These are phyloP conservation scores for Sinapis alba DNA, from an alignment of 441 rosid genomes.

Conservation along the genomic window DNA sequence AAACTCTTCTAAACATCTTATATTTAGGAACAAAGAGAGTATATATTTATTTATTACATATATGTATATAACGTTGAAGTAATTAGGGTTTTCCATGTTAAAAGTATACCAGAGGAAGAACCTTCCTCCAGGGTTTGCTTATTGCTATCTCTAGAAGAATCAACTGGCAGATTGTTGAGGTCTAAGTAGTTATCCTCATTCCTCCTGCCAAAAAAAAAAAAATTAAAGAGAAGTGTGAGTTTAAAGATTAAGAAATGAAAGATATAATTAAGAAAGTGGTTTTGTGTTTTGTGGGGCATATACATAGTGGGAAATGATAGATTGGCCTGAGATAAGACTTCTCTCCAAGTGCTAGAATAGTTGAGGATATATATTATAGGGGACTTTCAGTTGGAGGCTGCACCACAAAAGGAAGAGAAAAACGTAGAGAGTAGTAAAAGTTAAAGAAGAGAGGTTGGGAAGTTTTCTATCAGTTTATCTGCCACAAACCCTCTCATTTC, in stretches of 20 bases:
- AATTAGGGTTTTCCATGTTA: slow-evolving; percentile 25
- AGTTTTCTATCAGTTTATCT: slow-evolving; percentile 95
- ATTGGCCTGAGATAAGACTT: slow-evolving; percentile 39
- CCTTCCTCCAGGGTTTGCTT: slow-evolving; percentile 59
- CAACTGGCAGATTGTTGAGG: slow-evolving; percentile 98
- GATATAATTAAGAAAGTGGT: slow-evolving; percentile 26
- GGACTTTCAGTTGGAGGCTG: slow-evolving; percentile 85
- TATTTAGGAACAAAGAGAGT: too few species aligned
- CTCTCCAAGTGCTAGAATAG: slow-evolving; percentile 20
- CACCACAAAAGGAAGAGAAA: slow-evolving; percentile 47
- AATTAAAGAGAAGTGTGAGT: slow-evolving; percentile 13
- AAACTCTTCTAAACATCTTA: too few species aligned
- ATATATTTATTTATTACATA: neutral
- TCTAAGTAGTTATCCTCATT: slow-evolving; percentile 76
- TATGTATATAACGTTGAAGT: neutral
- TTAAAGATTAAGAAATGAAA: slow-evolving; percentile 28
- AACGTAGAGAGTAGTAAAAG: slow-evolving; percentile 59
- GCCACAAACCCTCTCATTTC: slow-evolving; percentile 53
- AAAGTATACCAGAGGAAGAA: slow-evolving; percentile 57
- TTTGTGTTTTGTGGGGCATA: slow-evolving; percentile 27
- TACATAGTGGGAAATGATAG: slow-evolving; percentile 38
- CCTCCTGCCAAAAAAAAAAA: slow-evolving; percentile 57
- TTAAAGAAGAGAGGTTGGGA: slow-evolving; percentile 57
- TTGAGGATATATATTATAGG: slow-evolving; percentile 44
- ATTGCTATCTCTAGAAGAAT: slow-evolving; percentile 54